Evolutionary conservation across 169 alveolate genomes (phyloP), one percentile per base, ranked within the genome.

Genomic region (Cryptosporidium xiaoi): DNA sequence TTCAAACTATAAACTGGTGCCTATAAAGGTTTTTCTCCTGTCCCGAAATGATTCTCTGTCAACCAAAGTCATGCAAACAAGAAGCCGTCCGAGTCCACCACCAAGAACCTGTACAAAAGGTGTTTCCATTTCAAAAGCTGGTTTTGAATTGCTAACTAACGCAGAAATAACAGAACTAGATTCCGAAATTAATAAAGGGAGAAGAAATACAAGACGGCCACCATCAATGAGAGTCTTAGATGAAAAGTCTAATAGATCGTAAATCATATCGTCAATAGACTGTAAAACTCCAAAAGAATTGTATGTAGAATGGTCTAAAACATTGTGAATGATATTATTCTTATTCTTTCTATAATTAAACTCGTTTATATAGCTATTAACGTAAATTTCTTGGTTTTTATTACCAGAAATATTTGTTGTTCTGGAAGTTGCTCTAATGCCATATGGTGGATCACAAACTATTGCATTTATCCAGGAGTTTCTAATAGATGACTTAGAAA

Each of bases 401-500:
- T 5, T 3, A 12, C 16, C 24, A 8, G 4, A 46, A 18, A 44
- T 36, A 8, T 71, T 44, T 13, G 94, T 83, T 48, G 94, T 91
- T 83, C 94, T 90, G 0, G 93, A 89, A 13, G 90, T 84, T n/a
- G 98, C 98, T 71, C 97, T 92, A 51, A 95, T 94, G 1, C 99
- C 99, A 92, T 98, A 98, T 20, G 99, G 99, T 24, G 99, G 99
- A 83, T 98, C 99, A 55, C 99, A 95, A 31, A 98, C 93, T 33
- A 98, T 96, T 5, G 98, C 97, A 94, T 98, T 99, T 64, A 98
- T 96, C 93, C 95, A 94, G 40, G 91, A 62, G 18, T 36, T 71
- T 82, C 92, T 31, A 58, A 90, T 64, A 6, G 69, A 29, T 65
- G 62, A 46, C 34, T 67, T 31, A 27, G 87, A 77, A 60, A 77